phyloP scores from a whole-genome alignment of 2,329 filamentous ascomycete species.

The Davidsoniella neocaledoniae region DNA sequence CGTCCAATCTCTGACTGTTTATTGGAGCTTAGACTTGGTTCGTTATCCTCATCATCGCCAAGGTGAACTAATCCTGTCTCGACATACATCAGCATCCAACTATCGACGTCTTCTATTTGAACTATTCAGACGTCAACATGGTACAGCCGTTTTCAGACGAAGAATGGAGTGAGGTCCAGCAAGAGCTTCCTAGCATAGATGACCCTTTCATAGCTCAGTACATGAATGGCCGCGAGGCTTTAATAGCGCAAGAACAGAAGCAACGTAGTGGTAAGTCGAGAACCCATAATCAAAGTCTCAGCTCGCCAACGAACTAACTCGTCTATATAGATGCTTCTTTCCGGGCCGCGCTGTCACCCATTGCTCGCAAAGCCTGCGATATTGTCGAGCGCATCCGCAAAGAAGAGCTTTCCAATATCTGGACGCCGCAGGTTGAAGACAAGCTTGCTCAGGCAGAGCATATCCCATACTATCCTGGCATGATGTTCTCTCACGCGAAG shows the following conservation, averaged over 20 bases:
- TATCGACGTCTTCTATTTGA: neutral
- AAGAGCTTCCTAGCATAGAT: slow-evolving; percentile 37
- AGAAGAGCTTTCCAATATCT: slow-evolving; percentile 58
- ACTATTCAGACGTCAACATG: neutral
- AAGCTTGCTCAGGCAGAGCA: slow-evolving; percentile 43
- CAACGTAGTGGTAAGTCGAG: slow-evolving; percentile 35
- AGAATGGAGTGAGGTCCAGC: slow-evolving; percentile 40
- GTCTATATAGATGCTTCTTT: slow-evolving; percentile 43
- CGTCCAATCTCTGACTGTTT: neutral
- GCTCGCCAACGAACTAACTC: slow-evolving; percentile 14
- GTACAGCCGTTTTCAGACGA: slow-evolving; percentile 31
- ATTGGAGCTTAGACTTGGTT: neutral
- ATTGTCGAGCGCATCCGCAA: slow-evolving; percentile 68
- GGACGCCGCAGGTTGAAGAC: slow-evolving; percentile 60
- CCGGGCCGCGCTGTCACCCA: slow-evolving; percentile 57
- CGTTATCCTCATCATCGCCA: neutral
- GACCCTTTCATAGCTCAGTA: slow-evolving; percentile 77
- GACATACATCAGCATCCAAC: neutral
- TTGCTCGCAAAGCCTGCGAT: slow-evolving; percentile 57
- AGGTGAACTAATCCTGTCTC: neutral
- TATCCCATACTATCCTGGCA: slow-evolving; percentile 61
- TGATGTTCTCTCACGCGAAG: slow-evolving; percentile 84
- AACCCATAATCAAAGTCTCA: neutral
- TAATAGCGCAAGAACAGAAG: slow-evolving; percentile 73
- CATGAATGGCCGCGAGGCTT: slow-evolving; percentile 52